Percentiles rank a stretch among this genome's conserved stretches.
Conservation (phyloP, 257 asterid species). For the Prunella vulgaris region DNA sequence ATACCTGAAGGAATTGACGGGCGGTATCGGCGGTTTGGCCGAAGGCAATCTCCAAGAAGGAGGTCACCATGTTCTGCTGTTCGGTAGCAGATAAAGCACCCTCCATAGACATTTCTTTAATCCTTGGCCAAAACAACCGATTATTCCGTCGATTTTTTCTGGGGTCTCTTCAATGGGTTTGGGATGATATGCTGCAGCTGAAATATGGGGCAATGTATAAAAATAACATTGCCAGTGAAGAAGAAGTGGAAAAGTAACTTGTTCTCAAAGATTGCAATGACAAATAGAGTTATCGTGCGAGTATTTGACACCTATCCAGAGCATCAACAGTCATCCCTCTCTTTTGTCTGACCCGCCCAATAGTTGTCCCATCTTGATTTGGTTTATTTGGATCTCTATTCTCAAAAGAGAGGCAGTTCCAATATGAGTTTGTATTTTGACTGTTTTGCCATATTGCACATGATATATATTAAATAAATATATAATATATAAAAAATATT, state of each 20-base stretch:
- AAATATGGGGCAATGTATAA: neutral
- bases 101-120: slow-evolving; percentile 49
- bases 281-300: neutral
- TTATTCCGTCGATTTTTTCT: neutral
- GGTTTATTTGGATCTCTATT: too few relatives aligned
- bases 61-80: slow-evolving; percentile 61
- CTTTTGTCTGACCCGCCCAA: too few relatives aligned
- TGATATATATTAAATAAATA: too few relatives aligned
- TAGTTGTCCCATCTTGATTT: too few relatives aligned
- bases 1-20: slow-evolving; percentile 85
- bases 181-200: neutral
- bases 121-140: too few relatives aligned
- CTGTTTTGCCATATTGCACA: too few relatives aligned
- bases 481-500: too few relatives aligned
- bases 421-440: too few relatives aligned
- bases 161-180: neutral
- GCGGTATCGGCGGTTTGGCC: slow-evolving; percentile 84
- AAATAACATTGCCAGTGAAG: neutral
- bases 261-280: neutral
- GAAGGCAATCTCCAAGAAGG: slow-evolving; percentile 82
- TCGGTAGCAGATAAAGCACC: slow-evolving; percentile 42
- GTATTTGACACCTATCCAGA: neutral
- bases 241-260: neutral
- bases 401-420: too few relatives aligned
- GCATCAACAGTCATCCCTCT: neutral